A percentile compares a stretch with the other conserved stretches of the same genome.
Evolutionary conservation across 345 rosid species (phyloP).

Genomic region (Cardamine occulta): DNA sequence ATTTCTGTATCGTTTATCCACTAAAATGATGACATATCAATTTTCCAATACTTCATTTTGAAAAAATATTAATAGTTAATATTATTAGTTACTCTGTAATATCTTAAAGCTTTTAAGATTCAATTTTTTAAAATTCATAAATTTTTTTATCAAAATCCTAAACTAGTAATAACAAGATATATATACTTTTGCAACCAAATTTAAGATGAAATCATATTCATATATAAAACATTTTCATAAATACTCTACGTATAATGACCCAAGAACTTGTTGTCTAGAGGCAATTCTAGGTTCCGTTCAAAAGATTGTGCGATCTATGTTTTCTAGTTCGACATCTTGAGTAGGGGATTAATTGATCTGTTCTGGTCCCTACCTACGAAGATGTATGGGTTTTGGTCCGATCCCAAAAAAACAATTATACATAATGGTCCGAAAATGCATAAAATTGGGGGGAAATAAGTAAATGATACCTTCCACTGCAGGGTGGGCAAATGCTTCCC

Average conservation of each 20-base stretch:
- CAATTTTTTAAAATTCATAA: background rate
- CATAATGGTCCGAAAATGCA: background rate
- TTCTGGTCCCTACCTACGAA: no score
- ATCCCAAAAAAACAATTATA: no score
- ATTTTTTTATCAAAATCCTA: background rate
- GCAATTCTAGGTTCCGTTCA: no score
- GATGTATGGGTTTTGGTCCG: no score
- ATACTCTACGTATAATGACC: no score
- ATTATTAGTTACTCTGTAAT: background rate
- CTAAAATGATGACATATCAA: background rate
- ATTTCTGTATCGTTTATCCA: background rate
- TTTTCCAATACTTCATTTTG: background rate
- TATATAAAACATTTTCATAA: no score
- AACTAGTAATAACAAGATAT: background rate
- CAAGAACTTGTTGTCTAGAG: no score
- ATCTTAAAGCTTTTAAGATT: background rate
- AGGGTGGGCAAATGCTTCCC: slow-evolving; percentile 88
- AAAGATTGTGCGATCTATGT: no score
- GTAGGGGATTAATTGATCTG: no score
- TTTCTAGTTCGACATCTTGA: no score
- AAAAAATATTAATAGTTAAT: background rate
- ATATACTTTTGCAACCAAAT: background rate
- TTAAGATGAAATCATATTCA: no score
- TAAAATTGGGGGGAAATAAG: background rate
- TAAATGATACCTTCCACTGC: slow-evolving; percentile 64